phyloP scores from a whole-genome alignment of 2,329 filamentous ascomycete species.

The Aureobasidium musti region DNA sequence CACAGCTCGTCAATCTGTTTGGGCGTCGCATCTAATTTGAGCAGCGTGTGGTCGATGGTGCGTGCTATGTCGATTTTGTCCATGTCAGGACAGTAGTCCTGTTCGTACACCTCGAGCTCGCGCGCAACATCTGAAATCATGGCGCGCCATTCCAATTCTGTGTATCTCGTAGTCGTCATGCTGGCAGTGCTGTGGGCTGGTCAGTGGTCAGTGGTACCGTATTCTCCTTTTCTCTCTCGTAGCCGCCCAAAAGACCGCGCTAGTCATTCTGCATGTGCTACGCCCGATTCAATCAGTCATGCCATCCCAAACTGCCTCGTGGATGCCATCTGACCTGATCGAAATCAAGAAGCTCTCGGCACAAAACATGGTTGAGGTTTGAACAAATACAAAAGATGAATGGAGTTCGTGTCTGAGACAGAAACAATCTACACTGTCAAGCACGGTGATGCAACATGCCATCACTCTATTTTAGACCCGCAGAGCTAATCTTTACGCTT shows the following conservation, averaged over 20 bases:
- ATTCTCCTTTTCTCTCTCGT: neutral
- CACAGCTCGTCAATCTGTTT: constrained; percentile 57
- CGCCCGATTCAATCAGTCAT: neutral
- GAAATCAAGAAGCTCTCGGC: too few relatives aligned
- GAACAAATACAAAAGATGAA: neutral
- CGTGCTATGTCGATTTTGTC: constrained; percentile 35
- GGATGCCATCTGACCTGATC: neutral
- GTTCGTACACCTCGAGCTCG: constrained; percentile 27
- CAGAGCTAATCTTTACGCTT: neutral
- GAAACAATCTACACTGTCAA: neutral
- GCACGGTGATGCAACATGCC: constrained; percentile 14
- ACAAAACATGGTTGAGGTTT: neutral
- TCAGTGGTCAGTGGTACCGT: neutral
- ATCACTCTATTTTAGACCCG: neutral
- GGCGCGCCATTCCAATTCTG: constrained; percentile 49
- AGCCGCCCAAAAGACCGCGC: constrained; percentile 15
- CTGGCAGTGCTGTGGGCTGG: constrained; percentile 7
- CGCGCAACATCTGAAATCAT: constrained; percentile 45
- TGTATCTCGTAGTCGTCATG: constrained; percentile 47
- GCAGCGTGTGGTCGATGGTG: constrained; percentile 53
- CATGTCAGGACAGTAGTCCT: constrained; percentile 20
- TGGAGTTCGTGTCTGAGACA: neutral
- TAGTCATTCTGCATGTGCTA: constrained; percentile 24
- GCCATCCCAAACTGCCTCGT: neutral
- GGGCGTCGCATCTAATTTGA: constrained; percentile 52